Evolutionary conservation across 805 yeast genomes (phyloP).

Genomic region (Ogataea pini): DNA sequence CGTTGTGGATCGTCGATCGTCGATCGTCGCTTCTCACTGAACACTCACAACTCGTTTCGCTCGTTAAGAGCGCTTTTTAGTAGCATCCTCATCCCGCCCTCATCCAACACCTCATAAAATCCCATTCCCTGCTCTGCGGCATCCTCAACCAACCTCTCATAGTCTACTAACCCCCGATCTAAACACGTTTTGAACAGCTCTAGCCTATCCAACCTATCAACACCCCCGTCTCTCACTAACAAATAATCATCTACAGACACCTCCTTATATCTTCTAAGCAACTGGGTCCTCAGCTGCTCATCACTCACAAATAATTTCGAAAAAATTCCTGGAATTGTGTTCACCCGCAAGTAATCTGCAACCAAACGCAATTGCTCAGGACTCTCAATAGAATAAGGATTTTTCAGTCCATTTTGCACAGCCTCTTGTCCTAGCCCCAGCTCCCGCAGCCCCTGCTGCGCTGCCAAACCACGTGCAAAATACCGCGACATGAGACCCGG

Average conservation of each 20-base stretch:
- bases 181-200: slow-evolving; percentile 57
- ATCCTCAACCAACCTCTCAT: slow-evolving; percentile 19
- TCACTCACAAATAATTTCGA: slow-evolving; percentile 43
- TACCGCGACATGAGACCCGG: slow-evolving; percentile 47
- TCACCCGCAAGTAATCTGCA: slow-evolving; percentile 39
- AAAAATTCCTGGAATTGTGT: slow-evolving; percentile 39
- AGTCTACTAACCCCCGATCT: slow-evolving; percentile 54
- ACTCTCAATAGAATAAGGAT: slow-evolving; percentile 48
- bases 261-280: slow-evolving; percentile 43
- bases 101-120: slow-evolving; percentile 23
- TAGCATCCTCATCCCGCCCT: slow-evolving; percentile 15
- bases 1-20: no score
- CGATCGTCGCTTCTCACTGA: no score
- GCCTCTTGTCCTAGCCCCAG: slow-evolving; percentile 17
- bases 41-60: no score
- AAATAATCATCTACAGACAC: slow-evolving; percentile 55
- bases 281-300: slow-evolving; percentile 37
- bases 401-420: slow-evolving; percentile 37
- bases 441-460: slow-evolving; percentile 23
- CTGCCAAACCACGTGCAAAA: slow-evolving; percentile 33
- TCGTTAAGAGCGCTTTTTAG: slow-evolving; percentile 11
- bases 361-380: slow-evolving; percentile 37
- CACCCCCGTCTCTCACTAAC: slow-evolving; percentile 42
- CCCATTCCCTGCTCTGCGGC: slow-evolving; percentile 7
- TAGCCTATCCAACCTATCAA: slow-evolving; percentile 46